Percentiles rank a stretch among this genome's conserved stretches.
phyloP scores from a whole-genome alignment of 306 rosid species.

The Astragalus membranaceus region DNA sequence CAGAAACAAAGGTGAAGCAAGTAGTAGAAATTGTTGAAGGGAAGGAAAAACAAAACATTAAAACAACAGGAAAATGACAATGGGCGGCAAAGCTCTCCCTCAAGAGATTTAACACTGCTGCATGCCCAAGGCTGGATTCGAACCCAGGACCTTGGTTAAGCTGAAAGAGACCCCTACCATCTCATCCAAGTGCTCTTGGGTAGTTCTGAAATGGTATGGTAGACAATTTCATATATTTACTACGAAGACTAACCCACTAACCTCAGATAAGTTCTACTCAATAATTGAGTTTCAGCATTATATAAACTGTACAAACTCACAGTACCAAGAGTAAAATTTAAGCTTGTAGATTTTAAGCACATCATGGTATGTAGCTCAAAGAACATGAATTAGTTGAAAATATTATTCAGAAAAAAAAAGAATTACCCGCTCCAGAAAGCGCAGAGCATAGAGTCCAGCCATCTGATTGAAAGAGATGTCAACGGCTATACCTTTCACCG shows the following conservation, averaged over 20 bases:
- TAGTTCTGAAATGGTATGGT: too few relatives aligned
- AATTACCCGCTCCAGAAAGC: conserved; percentile 63
- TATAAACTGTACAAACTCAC: background rate
- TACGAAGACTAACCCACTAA: background rate
- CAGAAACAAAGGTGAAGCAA: background rate
- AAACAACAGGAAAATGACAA: conserved; percentile 15
- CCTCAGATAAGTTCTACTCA: background rate
- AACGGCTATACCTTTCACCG: conserved; percentile 42
- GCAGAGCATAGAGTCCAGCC: conserved; percentile 52
- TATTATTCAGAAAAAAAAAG: background rate
- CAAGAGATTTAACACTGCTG: too few relatives aligned
- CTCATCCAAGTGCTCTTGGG: too few relatives aligned
- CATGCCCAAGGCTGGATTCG: too few relatives aligned
- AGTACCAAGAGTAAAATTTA: background rate
- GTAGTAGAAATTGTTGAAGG: background rate
- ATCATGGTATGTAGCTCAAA: background rate
- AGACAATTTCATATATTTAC: background rate
- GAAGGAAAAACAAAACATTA: background rate
- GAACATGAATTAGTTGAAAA: background rate
- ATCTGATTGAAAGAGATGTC: conserved; percentile 71
- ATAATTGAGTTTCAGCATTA: conserved; percentile 4
- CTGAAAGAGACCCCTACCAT: too few relatives aligned
- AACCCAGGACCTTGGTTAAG: too few relatives aligned
- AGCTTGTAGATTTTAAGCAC: conserved; percentile 1
- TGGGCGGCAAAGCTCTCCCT: too few relatives aligned